phyloP scores from a whole-genome alignment of 2,329 filamentous ascomycete species.

The Ceratocystis variospora region DNA sequence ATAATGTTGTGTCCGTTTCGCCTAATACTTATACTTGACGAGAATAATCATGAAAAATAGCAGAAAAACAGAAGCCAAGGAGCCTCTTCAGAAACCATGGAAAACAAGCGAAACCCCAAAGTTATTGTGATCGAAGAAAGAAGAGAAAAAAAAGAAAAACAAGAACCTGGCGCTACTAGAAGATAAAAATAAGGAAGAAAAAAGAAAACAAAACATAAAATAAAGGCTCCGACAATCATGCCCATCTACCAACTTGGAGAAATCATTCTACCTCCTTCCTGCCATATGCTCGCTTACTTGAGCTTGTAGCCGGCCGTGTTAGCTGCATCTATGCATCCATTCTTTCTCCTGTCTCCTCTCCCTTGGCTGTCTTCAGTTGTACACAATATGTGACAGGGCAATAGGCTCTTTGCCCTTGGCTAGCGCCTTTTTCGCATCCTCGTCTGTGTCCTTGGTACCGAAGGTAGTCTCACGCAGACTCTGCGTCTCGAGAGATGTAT shows the following conservation, averaged over 20 bases:
- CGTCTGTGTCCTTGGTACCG: background rate
- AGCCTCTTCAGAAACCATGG: background rate
- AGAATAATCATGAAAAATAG: background rate
- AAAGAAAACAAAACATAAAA: background rate
- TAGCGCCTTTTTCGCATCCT: background rate
- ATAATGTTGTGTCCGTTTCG: background rate
- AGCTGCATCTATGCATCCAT: background rate
- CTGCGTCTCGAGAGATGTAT: background rate
- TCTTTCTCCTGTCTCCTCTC: background rate
- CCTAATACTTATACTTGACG: background rate
- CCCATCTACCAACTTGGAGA: too few relatives aligned
- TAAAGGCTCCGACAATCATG: background rate
- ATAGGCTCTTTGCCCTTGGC: background rate
- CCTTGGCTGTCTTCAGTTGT: background rate
- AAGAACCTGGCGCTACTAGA: background rate
- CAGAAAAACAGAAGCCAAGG: background rate
- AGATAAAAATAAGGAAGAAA: background rate
- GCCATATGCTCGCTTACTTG: background rate
- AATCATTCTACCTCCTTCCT: too few relatives aligned
- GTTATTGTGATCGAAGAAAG: background rate
- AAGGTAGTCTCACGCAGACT: background rate
- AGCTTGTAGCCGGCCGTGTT: background rate
- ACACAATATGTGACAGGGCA: conserved; percentile 4
- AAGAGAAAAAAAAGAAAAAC: background rate
- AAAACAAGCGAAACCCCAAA: background rate